Base-by-base conservation (phyloP, 176 grass and related monocot species). In the Triticum dicoccoides region DNA sequence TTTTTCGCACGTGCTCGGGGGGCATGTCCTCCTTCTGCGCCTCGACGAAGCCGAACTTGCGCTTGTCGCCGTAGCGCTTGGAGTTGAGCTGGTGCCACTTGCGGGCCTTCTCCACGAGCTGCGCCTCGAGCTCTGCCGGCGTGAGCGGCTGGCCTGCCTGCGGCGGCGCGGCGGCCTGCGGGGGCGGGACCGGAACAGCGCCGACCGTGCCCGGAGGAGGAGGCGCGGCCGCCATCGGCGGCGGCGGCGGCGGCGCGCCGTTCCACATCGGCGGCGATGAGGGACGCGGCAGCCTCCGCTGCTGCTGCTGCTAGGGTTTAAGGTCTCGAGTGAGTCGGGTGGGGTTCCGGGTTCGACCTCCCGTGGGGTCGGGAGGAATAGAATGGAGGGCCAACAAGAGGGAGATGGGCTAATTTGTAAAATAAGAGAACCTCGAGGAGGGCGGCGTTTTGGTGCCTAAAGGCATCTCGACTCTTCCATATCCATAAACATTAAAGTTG, bases 11-110 rank as follows among this genome's bases (percentile, higher is more conserved):
- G 77, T 98, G 96, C 88, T 98, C 96, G 12, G 96, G 96, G 2
- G 96, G 96, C 96, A 98, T 98, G 79, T 98, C 97, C 97, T 98
- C 97, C 94, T 98, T 98, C 92, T 98, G 97, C 56, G 94, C 94
- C 90, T 99, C 97, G 18, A 99, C 97, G 49, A 99, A 99, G 5
- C 97, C 97, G 77, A 96, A 98, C 92, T 99, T 99, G 54, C 97
- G 89, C 92, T 99, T 99, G 87, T 99, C 97, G 29, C 97, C 94
- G 25, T 99, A 99, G 76, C 97, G 87, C 94, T 99, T 99, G 11
- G 97, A 96, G 87, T 99, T 99, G 52, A 99, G 97, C 92, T 99
- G 97, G 85, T 99, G 97, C 94, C 97, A 99, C 83, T 99, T 99
- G 78, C 94, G 85, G 17, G 97, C 97, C 92, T 99, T 99, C 90